These are phyloP conservation scores for Barnettozyma populi DNA, from an alignment of 805 yeast genomes.

Conservation along the genomic window DNA sequence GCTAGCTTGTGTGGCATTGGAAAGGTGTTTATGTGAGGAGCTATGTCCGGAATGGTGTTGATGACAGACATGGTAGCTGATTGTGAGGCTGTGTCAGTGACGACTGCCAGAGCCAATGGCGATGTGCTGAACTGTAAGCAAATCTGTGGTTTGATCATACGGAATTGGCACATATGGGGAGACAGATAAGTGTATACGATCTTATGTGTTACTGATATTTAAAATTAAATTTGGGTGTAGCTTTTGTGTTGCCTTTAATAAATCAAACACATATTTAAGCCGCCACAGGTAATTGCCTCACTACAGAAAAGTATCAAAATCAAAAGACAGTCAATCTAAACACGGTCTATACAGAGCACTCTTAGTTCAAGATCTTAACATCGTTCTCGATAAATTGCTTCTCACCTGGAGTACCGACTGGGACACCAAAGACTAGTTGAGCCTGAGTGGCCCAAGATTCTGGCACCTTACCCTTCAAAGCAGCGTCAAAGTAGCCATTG, in stretches of 20 bases:
- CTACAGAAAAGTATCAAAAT: too few species aligned
- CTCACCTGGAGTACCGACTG: conserved; percentile 31
- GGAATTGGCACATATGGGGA: conserved; percentile 4
- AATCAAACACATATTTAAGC: too few species aligned
- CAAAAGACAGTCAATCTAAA: background rate
- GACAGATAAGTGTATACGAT: too few species aligned
- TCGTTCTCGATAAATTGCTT: conserved; percentile 39
- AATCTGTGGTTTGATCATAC: background rate
- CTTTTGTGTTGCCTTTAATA: too few species aligned
- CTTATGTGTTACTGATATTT: too few species aligned
- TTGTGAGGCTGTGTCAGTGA: background rate
- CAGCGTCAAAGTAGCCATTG: conserved; percentile 39
- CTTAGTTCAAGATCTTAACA: conserved; percentile 31
- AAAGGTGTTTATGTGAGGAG: background rate
- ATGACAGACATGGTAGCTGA: background rate
- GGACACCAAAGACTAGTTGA: conserved; percentile 47
- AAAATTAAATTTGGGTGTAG: too few species aligned
- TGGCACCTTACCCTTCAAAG: conserved; percentile 37
- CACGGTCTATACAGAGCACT: background rate
- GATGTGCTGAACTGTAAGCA: too few species aligned
- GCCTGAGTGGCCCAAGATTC: conserved; percentile 40
- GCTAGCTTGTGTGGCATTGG: background rate
- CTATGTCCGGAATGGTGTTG: background rate
- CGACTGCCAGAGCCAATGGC: background rate
- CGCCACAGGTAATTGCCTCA: too few species aligned